A percentile compares a stretch with the other conserved stretches of the same genome.
phyloP scores from a whole-genome alignment of 768 basidiomycete species.

The Dacryopinax primogenitus region DNA sequence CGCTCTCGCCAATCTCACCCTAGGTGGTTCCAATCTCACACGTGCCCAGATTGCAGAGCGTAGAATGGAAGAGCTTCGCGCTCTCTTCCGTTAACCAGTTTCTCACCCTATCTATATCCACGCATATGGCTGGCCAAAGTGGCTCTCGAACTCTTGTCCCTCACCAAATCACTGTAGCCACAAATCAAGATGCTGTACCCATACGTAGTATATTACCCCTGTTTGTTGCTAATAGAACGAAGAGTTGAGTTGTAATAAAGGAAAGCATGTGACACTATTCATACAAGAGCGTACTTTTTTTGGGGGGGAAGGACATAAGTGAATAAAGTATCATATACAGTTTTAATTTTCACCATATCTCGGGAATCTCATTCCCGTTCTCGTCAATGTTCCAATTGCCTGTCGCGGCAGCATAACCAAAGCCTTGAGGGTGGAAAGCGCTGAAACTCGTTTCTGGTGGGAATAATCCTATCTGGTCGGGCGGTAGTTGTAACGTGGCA shows the following conservation, averaged over 20 bases:
- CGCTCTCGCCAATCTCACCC: slow-evolving; percentile 84
- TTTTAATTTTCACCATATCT: not conserved
- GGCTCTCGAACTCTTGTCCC: not conserved
- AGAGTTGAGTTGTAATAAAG: not conserved
- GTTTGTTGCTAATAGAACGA: not conserved
- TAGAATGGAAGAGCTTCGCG: slow-evolving; percentile 66
- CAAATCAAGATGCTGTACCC: not conserved
- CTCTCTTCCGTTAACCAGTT: not conserved
- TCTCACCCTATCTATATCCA: not conserved
- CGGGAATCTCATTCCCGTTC: slow-evolving; percentile 2
- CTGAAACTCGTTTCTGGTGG: slow-evolving; percentile 8
- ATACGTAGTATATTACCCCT: slow-evolving; percentile 1
- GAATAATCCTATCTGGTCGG: not conserved
- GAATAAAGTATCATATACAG: not conserved
- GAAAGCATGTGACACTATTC: slow-evolving; percentile 4
- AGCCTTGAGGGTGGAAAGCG: slow-evolving; percentile 1
- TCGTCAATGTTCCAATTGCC: slow-evolving; percentile 1
- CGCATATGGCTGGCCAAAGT: not conserved
- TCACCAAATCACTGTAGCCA: not conserved
- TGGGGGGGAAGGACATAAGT: not conserved
- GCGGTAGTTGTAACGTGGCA: slow-evolving; percentile 8
- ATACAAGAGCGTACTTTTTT: not conserved
- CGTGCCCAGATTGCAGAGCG: slow-evolving; percentile 79
- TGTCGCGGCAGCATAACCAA: not conserved
- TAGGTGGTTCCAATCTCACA: slow-evolving; percentile 63